Evolutionary conservation across 441 rosid species (phyloP), one percentile per base, ranked within the genome.

Genomic region (Adansonia gregorii): DNA sequence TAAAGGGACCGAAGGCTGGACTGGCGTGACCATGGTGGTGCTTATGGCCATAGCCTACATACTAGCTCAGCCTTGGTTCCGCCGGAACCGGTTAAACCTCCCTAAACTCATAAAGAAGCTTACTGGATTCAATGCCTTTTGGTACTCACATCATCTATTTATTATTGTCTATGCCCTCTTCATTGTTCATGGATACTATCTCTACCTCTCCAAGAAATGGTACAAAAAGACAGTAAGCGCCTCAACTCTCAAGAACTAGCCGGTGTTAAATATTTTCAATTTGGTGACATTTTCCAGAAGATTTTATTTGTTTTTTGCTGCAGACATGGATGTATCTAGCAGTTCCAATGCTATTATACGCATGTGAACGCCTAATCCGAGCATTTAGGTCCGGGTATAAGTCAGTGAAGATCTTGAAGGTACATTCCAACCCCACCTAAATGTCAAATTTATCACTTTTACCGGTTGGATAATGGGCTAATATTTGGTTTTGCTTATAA

Each of bases 301-400:
- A 67, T 9, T 46, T 46, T n/a, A 8, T 15, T 51, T 14, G 20
- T 27, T 51, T 60, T n/a, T 59, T 68, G 45, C 20, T 51, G 43
- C 82, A 93, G 95, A 93, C 97, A 22, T 93, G 98, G 98, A 93
- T 94, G 98, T 94, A 94, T 78, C 76, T 93, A 52, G 91, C 97
- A 1, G 84, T 88, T 75, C 97, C 98, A 8, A 74, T 89, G 59
- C 19, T 85, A 27, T 56, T 94, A 55, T 91, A 94, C 22, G 88
- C 88, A 0, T 81, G 80, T 12, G 97, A 90, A 80, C 88, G 97
- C 43, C 67, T 88, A 77, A 81, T 86, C 73, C 89, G 97, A 27
- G 90, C 87, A 15, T 86, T 90, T 56, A 83, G 98, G 60, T 91
- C 97, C 10, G 89, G 95, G 7, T 83, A 88, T 51, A 80, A 91